A percentile compares a stretch with the other conserved stretches of the same genome.
phyloP scores from a whole-genome alignment of 2,329 filamentous ascomycete species.

The Cercospora beticola region DNA sequence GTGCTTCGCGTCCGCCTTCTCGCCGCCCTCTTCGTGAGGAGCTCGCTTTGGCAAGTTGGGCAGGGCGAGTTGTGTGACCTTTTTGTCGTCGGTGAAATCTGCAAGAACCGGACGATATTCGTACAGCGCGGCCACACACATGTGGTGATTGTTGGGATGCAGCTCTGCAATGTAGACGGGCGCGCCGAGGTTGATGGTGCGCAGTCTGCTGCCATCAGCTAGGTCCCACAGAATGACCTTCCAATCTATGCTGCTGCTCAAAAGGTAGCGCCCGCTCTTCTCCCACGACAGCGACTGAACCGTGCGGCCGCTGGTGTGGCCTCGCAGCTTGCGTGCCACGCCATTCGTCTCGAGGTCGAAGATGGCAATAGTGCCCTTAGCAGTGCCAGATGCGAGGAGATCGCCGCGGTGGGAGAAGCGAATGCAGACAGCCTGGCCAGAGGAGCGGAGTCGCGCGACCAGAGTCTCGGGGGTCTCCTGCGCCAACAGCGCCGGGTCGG shows the following conservation, averaged over 20 bases:
- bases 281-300: constrained; percentile 97
- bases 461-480: constrained; percentile 89
- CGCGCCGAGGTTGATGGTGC: constrained; percentile 86
- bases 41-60: constrained; percentile 79
- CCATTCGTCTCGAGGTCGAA: constrained; percentile 98
- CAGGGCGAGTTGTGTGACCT: constrained; percentile 69
- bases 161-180: constrained; percentile 95
- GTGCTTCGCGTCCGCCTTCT: constrained; percentile 93
- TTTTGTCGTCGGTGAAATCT: constrained; percentile 52
- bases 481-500: constrained; percentile 69
- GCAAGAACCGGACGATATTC: constrained; percentile 90
- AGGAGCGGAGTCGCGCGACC: constrained; percentile 76
- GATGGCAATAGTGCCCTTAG: constrained; percentile 89
- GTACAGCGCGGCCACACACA: constrained; percentile 88
- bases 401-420: constrained; percentile 95
- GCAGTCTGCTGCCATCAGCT: constrained; percentile 66
- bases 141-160: constrained; percentile 80
- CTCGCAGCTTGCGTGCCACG: constrained; percentile 87
- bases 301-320: constrained; percentile 74
- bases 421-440: constrained; percentile 63
- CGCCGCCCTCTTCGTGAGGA: constrained; percentile 66
- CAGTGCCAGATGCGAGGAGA: constrained; percentile 86
- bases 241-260: constrained; percentile 94
- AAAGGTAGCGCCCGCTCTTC: constrained; percentile 80
- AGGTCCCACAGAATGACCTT: constrained; percentile 96